These are phyloP conservation scores for Vanilla planifolia DNA, from an alignment of 106 monocot genomes.

Conservation along the genomic window DNA sequence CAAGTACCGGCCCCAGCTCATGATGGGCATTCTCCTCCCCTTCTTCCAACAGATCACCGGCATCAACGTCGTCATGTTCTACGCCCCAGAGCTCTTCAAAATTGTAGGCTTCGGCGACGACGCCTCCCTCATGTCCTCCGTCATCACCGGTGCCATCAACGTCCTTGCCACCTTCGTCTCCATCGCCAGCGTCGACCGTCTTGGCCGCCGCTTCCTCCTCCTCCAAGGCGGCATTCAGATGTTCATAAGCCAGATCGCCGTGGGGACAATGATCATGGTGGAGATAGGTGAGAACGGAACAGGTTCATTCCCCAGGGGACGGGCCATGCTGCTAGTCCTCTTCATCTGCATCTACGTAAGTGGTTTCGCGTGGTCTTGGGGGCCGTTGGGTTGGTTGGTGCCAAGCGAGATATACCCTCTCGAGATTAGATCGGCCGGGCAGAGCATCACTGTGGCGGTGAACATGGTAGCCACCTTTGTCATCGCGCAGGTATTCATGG, in stretches of 20 bases:
- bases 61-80: slow-evolving; percentile 62
- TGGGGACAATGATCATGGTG: slow-evolving; percentile 9
- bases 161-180: slow-evolving; percentile 35
- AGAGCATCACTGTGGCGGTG: slow-evolving; percentile 21
- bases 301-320: background rate
- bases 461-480: slow-evolving; percentile 30
- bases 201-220: slow-evolving; percentile 14
- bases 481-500: slow-evolving; percentile 22
- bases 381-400: slow-evolving; percentile 25
- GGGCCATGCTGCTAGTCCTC: background rate
- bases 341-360: slow-evolving; percentile 20
- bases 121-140: slow-evolving; percentile 47
- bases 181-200: slow-evolving; percentile 16
- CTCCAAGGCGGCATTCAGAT: slow-evolving; percentile 19
- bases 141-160: slow-evolving; percentile 44
- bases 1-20: slow-evolving; percentile 34
- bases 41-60: slow-evolving; percentile 64
- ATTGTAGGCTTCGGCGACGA: slow-evolving; percentile 46
- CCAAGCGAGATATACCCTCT: slow-evolving; percentile 18
- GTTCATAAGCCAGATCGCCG: slow-evolving; percentile 13
- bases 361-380: slow-evolving; percentile 30
- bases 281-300: slow-evolving; percentile 14
- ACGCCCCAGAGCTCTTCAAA: slow-evolving; percentile 57
- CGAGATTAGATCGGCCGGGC: slow-evolving; percentile 29
- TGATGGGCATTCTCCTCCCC: slow-evolving; percentile 40